A percentile compares a stretch with the other conserved stretches of the same genome.
phyloP scores from a whole-genome alignment of 169 alveolate genomes.

The Cryptosporidium tyzzeri region DNA sequence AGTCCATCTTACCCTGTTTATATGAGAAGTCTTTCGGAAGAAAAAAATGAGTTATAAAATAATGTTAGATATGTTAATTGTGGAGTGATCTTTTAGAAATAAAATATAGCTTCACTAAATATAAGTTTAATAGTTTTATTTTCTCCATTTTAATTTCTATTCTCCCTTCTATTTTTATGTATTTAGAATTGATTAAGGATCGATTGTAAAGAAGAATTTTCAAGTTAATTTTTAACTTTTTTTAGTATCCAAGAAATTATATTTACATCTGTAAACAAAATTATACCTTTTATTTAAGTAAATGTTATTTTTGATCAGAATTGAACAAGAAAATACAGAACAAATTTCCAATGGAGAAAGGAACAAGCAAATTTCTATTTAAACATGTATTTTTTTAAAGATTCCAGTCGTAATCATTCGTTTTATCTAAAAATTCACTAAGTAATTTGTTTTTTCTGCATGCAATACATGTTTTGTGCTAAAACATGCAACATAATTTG shows the following conservation, averaged over 20 bases:
- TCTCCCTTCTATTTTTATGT: background rate
- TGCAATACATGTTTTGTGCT: background rate
- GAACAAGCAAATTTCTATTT: too few species aligned
- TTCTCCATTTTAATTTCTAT: background rate
- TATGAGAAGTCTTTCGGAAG: conserved; percentile 69
- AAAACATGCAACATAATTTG: background rate
- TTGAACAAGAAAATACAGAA: too few species aligned
- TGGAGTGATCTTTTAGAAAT: background rate
- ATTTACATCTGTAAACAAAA: too few species aligned
- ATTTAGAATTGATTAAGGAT: background rate
- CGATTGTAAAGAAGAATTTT: background rate
- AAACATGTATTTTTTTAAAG: too few species aligned
- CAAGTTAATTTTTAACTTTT: background rate
- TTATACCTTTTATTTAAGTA: too few species aligned
- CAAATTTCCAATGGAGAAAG: too few species aligned
- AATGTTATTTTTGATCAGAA: too few species aligned
- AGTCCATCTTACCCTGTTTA: conserved; percentile 67
- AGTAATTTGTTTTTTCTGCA: background rate
- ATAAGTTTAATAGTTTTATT: background rate
- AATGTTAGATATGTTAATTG: background rate
- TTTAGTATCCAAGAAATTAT: too few species aligned
- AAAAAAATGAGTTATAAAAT: background rate
- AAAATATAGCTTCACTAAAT: background rate
- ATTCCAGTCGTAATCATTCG: background rate
- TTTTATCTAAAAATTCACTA: too few species aligned